Evolutionary conservation across 192 early-diverging fungal genomes (phyloP), one percentile per base, ranked within the genome.

Genomic region (Mycoemilia scoparia): DNA sequence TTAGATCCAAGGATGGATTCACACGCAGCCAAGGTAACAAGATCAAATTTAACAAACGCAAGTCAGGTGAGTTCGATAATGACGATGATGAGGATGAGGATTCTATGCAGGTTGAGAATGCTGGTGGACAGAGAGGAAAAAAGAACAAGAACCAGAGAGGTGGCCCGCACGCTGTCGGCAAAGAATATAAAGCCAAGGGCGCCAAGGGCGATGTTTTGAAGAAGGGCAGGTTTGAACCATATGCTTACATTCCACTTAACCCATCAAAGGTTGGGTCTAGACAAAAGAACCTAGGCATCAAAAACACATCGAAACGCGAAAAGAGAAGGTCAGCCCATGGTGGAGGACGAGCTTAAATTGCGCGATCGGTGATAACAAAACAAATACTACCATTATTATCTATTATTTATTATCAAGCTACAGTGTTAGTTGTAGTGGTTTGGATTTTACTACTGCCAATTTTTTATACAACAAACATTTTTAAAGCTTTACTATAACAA

Each of bases 131-230:
- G 29, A 49, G 45, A 20, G 57, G 55, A 33, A 49, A 61, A 39
- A 52, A 45, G 43, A 52, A 37, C 34, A 23, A 11, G 8, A 52
- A 47, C 28, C 26, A 26, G 9, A 31, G 42, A 3, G 40, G 44
- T 18, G 54, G 50, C 2, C 52, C 11, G 11, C 26, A 10, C 1
- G 2, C n/a, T 10, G 11, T 89, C 21, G 79, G 81, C 14, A 54
- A 71, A 45, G 82, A 93, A 45, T 95, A 77, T 70, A 72, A 70
- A 47, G 67, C 87, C 32, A 74, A 83, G 71, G 73, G 74, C 49
- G 90, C 89, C 7, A 62, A 72, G 30, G 90, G 91, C 41, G 93
- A 98, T 71, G 72, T 98, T 38, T 84, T 85, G 51, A 74, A 72
- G 51, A 75, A 77, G 30, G 84, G 79, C 27, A 76, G 72, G 45